Evolutionary conservation across 2,329 filamentous ascomycete species (phyloP), one percentile per base, ranked within the genome.

Genomic region (Pseudogymnoascus sp.): DNA sequence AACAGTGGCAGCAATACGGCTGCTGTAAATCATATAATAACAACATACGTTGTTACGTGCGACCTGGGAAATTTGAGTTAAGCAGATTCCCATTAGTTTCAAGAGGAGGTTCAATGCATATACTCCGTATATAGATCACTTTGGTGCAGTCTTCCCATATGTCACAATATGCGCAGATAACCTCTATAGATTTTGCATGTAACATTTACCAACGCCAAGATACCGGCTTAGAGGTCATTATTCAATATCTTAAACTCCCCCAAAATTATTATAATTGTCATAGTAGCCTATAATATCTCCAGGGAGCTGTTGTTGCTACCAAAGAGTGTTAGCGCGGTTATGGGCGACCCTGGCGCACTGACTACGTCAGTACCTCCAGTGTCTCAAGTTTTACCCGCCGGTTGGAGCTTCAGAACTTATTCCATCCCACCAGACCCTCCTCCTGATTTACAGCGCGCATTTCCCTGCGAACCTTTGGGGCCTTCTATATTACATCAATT

Each of bases 371-470:
- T 56, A 33, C 10, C 29, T 56, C 47, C 47, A 29, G 10, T 19
- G 26, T 56, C 26, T 19, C 50, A 29, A 56, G 50, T 56, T 33
- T 56, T 56, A 56, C 50, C 50, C 47, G 47, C 14, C 47, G 50
- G 29, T 56, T 56, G 29, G 50, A 56, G 50, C 29, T 56, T 53
- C 50, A 35, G n/a, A 56, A 56, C 29, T 56, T 33, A 56, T 56
- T 56, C n/a, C 33, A 56, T 56, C 50, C 50, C 50, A 56, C 50
- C 50, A 56, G 33, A 19, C 50, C 10, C 35, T n/a, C 16, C 50
- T 33, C 11, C 50, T 33, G 16, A 4, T 6, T 2, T n/a, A 56
- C 29, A 14, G 50, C 13, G 33, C 50, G 6, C 10, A n/a, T 33
- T 56, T 29, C 50, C 24, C 33, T 56, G 21, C 16, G 21, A 33